A percentile compares a stretch with the other conserved stretches of the same genome.
Conservation (phyloP, 352 stramenopile species). For the Elongisporangium prolatum region DNA sequence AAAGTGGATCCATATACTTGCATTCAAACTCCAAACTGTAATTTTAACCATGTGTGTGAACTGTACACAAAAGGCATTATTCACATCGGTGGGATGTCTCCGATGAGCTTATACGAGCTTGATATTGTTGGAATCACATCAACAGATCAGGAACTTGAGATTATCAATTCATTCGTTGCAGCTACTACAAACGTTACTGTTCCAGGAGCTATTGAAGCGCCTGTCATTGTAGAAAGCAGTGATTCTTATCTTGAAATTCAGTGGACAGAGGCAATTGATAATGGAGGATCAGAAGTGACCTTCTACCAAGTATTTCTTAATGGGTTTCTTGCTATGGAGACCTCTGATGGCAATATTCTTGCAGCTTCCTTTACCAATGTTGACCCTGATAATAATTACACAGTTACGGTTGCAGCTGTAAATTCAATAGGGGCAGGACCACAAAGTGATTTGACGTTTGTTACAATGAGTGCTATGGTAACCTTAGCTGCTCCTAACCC, state of each 20-base stretch:
- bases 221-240: slow-evolving; percentile 23
- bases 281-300: slow-evolving; percentile 30
- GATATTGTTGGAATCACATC: slow-evolving; percentile 18
- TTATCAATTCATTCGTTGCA: slow-evolving; percentile 18
- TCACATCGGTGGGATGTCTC: slow-evolving; percentile 23
- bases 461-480: slow-evolving; percentile 1
- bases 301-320: slow-evolving; percentile 46
- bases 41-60: slow-evolving; percentile 16
- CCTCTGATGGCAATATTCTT: slow-evolving; percentile 11
- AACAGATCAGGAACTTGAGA: slow-evolving; percentile 25
- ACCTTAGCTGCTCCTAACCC: background rate
- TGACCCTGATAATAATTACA: slow-evolving; percentile 1
- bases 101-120: slow-evolving; percentile 33
- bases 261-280: slow-evolving; percentile 33
- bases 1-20: slow-evolving; percentile 9
- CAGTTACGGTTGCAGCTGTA: slow-evolving; percentile 30
- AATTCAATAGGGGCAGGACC: slow-evolving; percentile 31
- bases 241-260: slow-evolving; percentile 34
- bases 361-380: slow-evolving; percentile 18
- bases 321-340: slow-evolving; percentile 19
- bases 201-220: slow-evolving; percentile 24
- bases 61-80: slow-evolving; percentile 28
- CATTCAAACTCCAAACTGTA: slow-evolving; percentile 9
- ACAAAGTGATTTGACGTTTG: slow-evolving; percentile 7
- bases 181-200: slow-evolving; percentile 25